Conservation (phyloP, 257 asterid genomes). For the Salvia splendens region DNA sequence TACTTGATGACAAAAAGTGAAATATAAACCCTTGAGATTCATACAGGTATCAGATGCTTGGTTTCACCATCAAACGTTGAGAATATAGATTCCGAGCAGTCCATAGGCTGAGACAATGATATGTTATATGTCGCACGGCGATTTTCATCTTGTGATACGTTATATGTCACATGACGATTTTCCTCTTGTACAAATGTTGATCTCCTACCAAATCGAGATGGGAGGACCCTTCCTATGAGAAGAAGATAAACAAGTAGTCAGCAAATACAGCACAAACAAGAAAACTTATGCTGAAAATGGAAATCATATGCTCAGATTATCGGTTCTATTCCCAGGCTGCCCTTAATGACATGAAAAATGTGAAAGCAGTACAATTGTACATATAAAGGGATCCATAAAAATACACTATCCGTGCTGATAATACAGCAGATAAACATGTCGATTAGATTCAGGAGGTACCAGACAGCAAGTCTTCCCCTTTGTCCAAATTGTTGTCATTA, state of each 20-base stretch:
- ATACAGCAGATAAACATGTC: conserved; percentile 14
- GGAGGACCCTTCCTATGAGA: conserved; percentile 59
- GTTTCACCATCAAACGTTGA: conserved; percentile 87
- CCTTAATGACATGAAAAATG: not conserved
- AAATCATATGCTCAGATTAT: not conserved
- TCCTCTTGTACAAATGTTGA: conserved; percentile 33
- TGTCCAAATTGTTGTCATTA: conserved; percentile 63
- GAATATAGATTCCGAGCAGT: conserved; percentile 62
- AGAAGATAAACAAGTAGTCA: conserved; percentile 23
- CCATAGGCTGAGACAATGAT: conserved; percentile 47
- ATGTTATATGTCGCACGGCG: conserved; percentile 73
- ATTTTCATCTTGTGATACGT: conserved; percentile 49
- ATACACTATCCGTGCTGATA: too few relatives aligned
- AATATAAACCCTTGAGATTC: conserved; percentile 31
- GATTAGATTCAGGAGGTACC: conserved; percentile 46
- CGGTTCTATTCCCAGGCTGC: not conserved
- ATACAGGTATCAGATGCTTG: conserved; percentile 89
- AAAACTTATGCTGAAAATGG: not conserved
- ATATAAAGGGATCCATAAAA: not conserved
- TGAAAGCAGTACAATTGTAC: not conserved
- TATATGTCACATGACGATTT: too few relatives aligned
- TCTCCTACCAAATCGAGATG: conserved; percentile 63
- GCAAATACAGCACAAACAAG: conserved; percentile 12
- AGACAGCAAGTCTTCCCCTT: conserved; percentile 66
- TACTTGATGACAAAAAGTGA: conserved; percentile 17